Conservation (phyloP, 306 rosid genomes). For the Begonia masoniana region DNA sequence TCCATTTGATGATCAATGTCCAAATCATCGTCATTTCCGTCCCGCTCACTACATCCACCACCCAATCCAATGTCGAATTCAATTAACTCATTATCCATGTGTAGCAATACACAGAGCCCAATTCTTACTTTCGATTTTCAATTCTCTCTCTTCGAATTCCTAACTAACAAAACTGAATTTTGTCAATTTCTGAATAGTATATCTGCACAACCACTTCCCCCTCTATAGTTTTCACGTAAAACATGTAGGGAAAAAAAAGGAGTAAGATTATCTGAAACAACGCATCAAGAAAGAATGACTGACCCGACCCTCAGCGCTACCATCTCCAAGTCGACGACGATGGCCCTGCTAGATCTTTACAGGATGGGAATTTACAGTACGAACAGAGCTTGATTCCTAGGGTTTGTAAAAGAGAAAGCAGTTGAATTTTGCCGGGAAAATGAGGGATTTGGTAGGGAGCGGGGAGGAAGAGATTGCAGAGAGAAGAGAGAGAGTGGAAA, state of each 20-base stretch:
- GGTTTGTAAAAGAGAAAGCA: constrained; percentile 9
- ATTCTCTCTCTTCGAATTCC: constrained; percentile 2
- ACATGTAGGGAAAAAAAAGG: not conserved
- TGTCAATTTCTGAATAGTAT: not conserved
- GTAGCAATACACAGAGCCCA: constrained; percentile 1
- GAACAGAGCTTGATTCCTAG: constrained; percentile 3
- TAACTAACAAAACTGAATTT: not conserved
- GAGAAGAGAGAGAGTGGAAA: constrained; percentile 5
- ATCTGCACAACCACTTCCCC: not conserved
- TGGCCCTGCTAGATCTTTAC: not conserved
- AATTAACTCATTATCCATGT: constrained; percentile 70
- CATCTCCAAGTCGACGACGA: not conserved
- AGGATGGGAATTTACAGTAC: not conserved
- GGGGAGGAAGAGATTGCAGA: not conserved
- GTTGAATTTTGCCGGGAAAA: constrained; percentile 22
- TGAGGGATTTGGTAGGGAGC: constrained; percentile 4
- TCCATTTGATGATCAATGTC: constrained; percentile 58
- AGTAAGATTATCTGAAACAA: not conserved
- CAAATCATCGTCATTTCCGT: constrained; percentile 51
- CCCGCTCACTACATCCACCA: constrained; percentile 44
- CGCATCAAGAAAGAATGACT: not conserved
- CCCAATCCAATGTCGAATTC: constrained; percentile 91
- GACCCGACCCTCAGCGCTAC: not conserved
- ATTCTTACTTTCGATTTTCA: not conserved
- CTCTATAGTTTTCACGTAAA: not conserved